These are phyloP conservation scores for Colletotrichum shisoi DNA, from an alignment of 2,329 filamentous ascomycete species.

Conservation along the genomic window DNA sequence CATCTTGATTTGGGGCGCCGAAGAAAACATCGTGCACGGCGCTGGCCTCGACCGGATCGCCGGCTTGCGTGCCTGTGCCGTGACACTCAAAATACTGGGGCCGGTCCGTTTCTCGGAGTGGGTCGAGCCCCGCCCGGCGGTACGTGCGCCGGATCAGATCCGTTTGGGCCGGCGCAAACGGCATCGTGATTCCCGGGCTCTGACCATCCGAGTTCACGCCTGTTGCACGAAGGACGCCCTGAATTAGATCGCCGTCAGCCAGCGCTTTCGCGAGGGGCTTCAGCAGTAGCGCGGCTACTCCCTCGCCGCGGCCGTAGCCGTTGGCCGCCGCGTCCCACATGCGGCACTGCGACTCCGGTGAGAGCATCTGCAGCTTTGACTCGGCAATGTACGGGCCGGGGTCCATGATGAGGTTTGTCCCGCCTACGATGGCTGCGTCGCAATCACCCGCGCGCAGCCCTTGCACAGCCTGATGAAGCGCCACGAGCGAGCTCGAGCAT, in stretches of 20 bases:
- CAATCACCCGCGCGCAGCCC: slow-evolving; percentile 47
- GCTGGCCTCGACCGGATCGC: slow-evolving; percentile 50
- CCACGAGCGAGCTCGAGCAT: slow-evolving; percentile 55
- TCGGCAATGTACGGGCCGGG: slow-evolving; percentile 35
- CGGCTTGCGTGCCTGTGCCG: slow-evolving; percentile 51
- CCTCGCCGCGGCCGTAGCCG: slow-evolving; percentile 63
- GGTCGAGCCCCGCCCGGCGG: slow-evolving; percentile 25
- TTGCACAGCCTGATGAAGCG: slow-evolving; percentile 52
- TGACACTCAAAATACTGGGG: slow-evolving; percentile 46
- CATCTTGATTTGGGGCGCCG: slow-evolving; percentile 13
- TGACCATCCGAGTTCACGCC: slow-evolving; percentile 42
- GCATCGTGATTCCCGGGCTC: slow-evolving; percentile 48
- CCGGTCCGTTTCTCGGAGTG: slow-evolving; percentile 31
- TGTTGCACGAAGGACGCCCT: slow-evolving; percentile 41
- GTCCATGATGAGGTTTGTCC: slow-evolving; percentile 42
- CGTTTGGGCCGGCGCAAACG: slow-evolving; percentile 45
- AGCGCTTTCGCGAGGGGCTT: slow-evolving; percentile 57
- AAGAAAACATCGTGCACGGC: slow-evolving; percentile 42
- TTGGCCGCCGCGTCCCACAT: slow-evolving; percentile 56
- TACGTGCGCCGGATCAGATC: slow-evolving; percentile 45
- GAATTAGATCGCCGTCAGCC: slow-evolving; percentile 43
- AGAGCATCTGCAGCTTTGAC: slow-evolving; percentile 48
- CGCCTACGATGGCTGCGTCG: slow-evolving; percentile 44
- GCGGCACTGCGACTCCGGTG: slow-evolving; percentile 47
- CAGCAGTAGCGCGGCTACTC: slow-evolving; percentile 55